Base-by-base conservation (phyloP, 257 asterid species). In the Hygrophila difformis region DNA sequence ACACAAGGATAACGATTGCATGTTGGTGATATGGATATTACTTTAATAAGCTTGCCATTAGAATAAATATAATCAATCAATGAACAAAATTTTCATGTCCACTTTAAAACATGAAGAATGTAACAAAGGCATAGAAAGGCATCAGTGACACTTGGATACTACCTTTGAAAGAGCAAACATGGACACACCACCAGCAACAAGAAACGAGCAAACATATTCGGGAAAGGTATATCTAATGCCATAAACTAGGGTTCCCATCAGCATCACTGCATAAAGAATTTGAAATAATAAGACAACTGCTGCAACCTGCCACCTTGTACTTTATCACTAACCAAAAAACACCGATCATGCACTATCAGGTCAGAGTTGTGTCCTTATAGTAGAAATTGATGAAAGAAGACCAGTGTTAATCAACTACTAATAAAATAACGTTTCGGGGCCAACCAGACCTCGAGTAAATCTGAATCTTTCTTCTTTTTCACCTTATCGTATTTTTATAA, bases 181-280 rank as follows among this genome's bases (percentile, higher is more conserved):
- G 39, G 99, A 91, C 51, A 91, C 96, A 49, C 99, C 99, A 35
- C 99, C 95, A 59, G 96, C 99, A 53, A 91, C 99, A 49, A 91
- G 95, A 56, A 91, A 55, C 2, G 99, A 64, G 70, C 99, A 91
- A 13, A 82, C 15, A 57, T 91, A 91, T 73, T 91, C 99, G 2
- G 95, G 96, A 19, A 91, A 6, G 45, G 93, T 78, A 57, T 91
- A 86, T 59, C 82, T 65, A 37, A 86, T 86, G 61, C 98, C 98
- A 59, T 86, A 91, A 23, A 91, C 96, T 48, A 91, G 71, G 3
- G 94, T 47, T 34, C 98, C 98, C 98, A 91, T 91, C 50, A 91
- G 68, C 98, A 91, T 91, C 51, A 91, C 98, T 91, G 94, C 87
- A 70, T 42, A 60, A 53, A 52, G 44, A 38, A 43, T 20, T 2